Evolutionary conservation across 805 yeast genomes (phyloP), one percentile per base, ranked within the genome.

Genomic region (Cyberlindnera veronae): DNA sequence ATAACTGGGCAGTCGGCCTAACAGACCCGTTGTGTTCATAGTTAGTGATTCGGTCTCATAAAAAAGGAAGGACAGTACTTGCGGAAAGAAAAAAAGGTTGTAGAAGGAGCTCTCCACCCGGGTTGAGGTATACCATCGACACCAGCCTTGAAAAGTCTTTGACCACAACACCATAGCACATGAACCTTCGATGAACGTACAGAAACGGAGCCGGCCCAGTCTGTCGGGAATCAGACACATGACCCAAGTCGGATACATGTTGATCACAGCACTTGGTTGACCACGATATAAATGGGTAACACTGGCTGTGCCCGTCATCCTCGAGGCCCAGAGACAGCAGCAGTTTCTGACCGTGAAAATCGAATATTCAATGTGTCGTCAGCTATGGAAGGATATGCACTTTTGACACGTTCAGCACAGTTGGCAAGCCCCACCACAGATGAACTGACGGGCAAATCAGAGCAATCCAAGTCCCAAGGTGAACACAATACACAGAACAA

Each of bases 1-100:
- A 79, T 54, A 69, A 72, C 29, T 89, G 96, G 96, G 63, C 81
- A 0, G 50, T 59, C 6, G 84, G 84, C 0, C 46, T 72, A 13
- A 28, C 51, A 12, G 48, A 50, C 37, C 53, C 57, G 8, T 3
- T 56, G 39, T 38, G 59, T 19, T 34, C 36, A 28, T 36, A 28
- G 28, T 46, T 28, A 41, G 14, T 13, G n/a, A 34, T 29, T 29
- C 9, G 21, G 22, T 35, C 29, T 20, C 31, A 28, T 21, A 22
- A 23, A 15, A 27, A 35, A 24, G 32, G 32, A 30, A 28, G n/a
- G n/a, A n/a, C n/a, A n/a, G n/a, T n/a, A n/a, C n/a, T n/a, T n/a
- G n/a, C n/a, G n/a, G n/a, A n/a, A n/a, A n/a, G n/a, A n/a, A n/a
- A n/a, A n/a, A n/a, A n/a, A n/a, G n/a, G n/a, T n/a, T n/a, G n/a